Conservation (phyloP, 495 filamentous ascomycete genomes). For the Annulohypoxylon stygium region DNA sequence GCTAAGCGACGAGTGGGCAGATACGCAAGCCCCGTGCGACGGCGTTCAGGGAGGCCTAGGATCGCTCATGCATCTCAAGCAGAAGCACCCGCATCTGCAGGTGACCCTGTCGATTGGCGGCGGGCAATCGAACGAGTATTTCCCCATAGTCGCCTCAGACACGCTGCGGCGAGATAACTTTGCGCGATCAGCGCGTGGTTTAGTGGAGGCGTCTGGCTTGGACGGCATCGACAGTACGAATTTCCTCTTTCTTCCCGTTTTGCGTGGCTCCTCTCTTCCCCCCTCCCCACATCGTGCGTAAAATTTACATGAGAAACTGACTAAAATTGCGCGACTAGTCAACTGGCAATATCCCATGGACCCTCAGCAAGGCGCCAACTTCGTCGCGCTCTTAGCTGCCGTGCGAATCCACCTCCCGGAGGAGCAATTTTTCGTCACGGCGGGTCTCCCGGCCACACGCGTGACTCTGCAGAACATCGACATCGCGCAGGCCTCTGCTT, state of each 20-base stretch:
- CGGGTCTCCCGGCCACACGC: constrained; percentile 82
- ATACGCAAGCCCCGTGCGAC: constrained; percentile 83
- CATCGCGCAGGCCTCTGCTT: constrained; percentile 70
- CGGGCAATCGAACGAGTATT: constrained; percentile 80
- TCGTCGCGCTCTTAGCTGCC: constrained; percentile 76
- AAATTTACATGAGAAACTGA: constrained; percentile 22
- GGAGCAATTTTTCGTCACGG: constrained; percentile 80
- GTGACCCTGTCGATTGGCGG: constrained; percentile 91
- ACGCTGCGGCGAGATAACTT: constrained; percentile 74
- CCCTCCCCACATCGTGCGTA: constrained; percentile 1
- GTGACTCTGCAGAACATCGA: constrained; percentile 83
- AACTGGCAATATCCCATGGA: constrained; percentile 91
- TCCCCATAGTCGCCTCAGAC: constrained; percentile 77
- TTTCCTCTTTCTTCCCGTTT: constrained; percentile 14
- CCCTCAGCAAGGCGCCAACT: constrained; percentile 76
- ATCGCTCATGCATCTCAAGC: constrained; percentile 81
- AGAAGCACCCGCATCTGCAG: constrained; percentile 78
- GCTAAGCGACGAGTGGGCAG: constrained; percentile 90
- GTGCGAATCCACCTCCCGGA: constrained; percentile 79
- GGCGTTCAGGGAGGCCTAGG: constrained; percentile 81
- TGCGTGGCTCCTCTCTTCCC: constrained; percentile 14
- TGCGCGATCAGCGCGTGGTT: constrained; percentile 74
- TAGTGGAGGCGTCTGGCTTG: constrained; percentile 80
- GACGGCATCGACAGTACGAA: constrained; percentile 89
- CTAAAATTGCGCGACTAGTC: constrained; percentile 59